Evolutionary conservation across 208 protist species (phyloP).

Genomic region (Trypanosoma grayi): DNA sequence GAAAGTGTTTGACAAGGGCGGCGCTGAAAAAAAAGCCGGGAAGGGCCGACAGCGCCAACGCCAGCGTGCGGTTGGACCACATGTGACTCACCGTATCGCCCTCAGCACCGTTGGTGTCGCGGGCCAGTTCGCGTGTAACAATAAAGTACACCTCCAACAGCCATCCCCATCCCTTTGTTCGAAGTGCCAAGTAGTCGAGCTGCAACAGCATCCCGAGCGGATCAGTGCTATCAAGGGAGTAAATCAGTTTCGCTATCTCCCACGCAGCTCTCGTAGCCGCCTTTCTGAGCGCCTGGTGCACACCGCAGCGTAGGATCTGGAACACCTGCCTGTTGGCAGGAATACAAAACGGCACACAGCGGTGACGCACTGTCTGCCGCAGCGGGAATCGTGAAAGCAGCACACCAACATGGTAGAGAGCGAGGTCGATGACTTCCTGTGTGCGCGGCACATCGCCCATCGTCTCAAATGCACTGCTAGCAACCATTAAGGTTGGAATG

Average conservation of each 20-base stretch:
- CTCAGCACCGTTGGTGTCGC: neutral
- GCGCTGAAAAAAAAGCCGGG: conserved; percentile 80
- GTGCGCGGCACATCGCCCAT: conserved; percentile 52
- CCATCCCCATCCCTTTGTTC: conserved; percentile 77
- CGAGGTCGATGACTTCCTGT: conserved; percentile 67
- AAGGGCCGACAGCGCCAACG: conserved; percentile 34
- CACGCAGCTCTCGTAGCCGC: conserved; percentile 73
- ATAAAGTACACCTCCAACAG: conserved; percentile 58
- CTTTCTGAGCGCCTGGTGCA: conserved; percentile 65
- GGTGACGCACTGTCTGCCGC: conserved; percentile 49
- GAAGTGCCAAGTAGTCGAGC: conserved; percentile 79
- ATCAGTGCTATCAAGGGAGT: conserved; percentile 75
- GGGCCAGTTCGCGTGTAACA: conserved; percentile 7
- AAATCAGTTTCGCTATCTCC: conserved; percentile 61
- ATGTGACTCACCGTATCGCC: neutral
- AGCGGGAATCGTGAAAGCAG: conserved; percentile 59
- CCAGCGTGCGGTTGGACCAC: conserved; percentile 19
- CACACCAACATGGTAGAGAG: conserved; percentile 74
- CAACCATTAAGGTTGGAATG: conserved; percentile 76
- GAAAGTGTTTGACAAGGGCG: conserved; percentile 67
- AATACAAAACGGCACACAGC: conserved; percentile 38
- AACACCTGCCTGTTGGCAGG: conserved; percentile 54
- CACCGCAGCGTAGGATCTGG: conserved; percentile 46
- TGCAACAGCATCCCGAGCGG: conserved; percentile 57
- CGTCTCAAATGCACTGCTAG: conserved; percentile 55